These are phyloP conservation scores for Pelargonium australe DNA, from an alignment of 441 rosid genomes.

Conservation along the genomic window DNA sequence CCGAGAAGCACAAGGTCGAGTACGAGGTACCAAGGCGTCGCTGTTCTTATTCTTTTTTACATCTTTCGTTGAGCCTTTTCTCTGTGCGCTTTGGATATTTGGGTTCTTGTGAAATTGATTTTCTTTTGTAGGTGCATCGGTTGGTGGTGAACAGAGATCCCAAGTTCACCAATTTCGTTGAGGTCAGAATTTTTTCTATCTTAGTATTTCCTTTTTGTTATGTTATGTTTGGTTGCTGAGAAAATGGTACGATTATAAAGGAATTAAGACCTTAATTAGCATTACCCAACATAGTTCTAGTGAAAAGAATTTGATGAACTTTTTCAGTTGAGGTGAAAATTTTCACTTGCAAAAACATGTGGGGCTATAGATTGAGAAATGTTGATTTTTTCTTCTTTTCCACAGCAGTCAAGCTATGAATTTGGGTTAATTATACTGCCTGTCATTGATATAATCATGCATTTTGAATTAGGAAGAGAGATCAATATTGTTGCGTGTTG, in stretches of 20 bases:
- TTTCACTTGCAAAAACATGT: neutral
- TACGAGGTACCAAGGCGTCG: conserved; percentile 54
- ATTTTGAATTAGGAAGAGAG: neutral
- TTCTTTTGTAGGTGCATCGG: conserved; percentile 69
- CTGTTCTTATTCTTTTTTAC: neutral
- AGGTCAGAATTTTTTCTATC: conserved; percentile 39
- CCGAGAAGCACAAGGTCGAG: conserved; percentile 98
- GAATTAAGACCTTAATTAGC: neutral
- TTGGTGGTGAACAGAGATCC: conserved; percentile 94
- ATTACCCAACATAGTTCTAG: neutral
- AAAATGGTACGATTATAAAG: neutral
- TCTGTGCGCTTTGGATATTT: neutral
- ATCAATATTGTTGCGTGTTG: neutral
- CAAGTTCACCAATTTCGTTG: conserved; percentile 90
- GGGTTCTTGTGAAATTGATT: neutral
- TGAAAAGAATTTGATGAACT: neutral
- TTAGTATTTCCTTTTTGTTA: neutral
- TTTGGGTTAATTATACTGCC: neutral
- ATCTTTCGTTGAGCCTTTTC: neutral
- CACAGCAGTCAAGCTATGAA: neutral
- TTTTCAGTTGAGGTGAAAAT: neutral
- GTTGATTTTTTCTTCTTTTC: neutral
- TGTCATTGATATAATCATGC: neutral
- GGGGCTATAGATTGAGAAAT: neutral
- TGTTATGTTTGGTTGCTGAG: neutral